Evolutionary conservation across 768 basidiomycete species (phyloP), one percentile per base, ranked within the genome.

Genomic region (Psilocybe subaeruginosa): DNA sequence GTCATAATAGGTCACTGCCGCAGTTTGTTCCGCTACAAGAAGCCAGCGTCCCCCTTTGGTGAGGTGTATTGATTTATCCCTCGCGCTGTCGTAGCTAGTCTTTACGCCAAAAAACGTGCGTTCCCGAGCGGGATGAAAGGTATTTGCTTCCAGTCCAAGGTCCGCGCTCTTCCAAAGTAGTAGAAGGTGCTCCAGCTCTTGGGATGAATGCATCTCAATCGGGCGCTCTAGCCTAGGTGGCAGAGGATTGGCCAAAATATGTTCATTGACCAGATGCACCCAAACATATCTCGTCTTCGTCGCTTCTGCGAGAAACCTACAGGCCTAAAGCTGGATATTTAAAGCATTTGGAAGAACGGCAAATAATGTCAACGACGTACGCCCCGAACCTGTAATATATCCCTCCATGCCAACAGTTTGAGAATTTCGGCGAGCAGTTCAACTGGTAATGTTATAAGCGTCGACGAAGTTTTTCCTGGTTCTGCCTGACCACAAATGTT

Each of bases 1-100:
- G 27, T 60, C 59, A 14, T 53, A 51, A 8, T 60, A 60, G 27
- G 45, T 53, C 51, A 60, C 59, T 29, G 50, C 50, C 14, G 37
- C 59, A 9, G n/a, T 45, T 1, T 37, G 30, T 5, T 35, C 39
- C 3, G 50, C 41, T n/a, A 46, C 41, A 8, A 60, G 49, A 1
- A 54, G 45, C 59, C 59, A 60, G 23, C 59, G 39, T 7, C 51
- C 59, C 7, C 59, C 59, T 37, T 54, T 30, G 19, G 53, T 8
- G 6, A 60, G 45, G 29, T 54, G 45, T 27, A 53, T 37, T 41
- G 8, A 33, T 41, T 31, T 45, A 23, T 23, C 23, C 23, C 23
- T 23, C 23, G 23, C 23, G 23, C 23, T 23, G 23, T 23, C 23
- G 23, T 23, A 23, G 23, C 23, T 23, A 39, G 27, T n/a, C 14